Evolutionary conservation across 208 protist genomes (phyloP), one percentile per base, ranked within the genome.

Genomic region (Paratrypanosoma confusum): DNA sequence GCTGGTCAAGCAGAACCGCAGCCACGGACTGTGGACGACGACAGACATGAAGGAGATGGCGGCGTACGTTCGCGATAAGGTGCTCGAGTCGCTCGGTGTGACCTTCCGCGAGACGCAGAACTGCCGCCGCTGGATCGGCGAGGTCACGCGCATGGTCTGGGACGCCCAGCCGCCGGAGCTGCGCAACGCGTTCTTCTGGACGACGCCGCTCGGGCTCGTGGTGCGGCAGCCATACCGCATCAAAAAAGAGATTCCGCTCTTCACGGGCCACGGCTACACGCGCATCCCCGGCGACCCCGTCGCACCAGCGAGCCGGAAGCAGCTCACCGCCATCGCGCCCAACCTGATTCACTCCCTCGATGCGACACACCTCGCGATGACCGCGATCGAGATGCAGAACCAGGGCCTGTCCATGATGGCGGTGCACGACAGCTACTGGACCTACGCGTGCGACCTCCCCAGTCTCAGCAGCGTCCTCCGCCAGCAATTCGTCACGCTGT

Each of bases 261-360:
- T 90, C 57, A 90, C 86, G 0, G 43, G 62, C 6, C 64, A 84
- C 39, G 86, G 86, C 25, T 88, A 77, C 54, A 71, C 71, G 5
- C 57, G 58, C 0, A 57, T 90, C 7, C 73, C 80, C 0, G 80
- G 80, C 6, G 78, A 90, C 53, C 36, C 61, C 21, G 68, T 79
- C 23, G 58, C 77, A 2, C 70, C 80, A 8, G 82, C 86, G 17
- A 86, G 80, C 39, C 63, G 71, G 31, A 93, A 93, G 54, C 81
- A 95, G 63, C 71, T 93, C 10, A 84, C 90, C 2, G 97, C 96
- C 2, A 96, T 99, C 50, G 96, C 97, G 1, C 97, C 97, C 0
- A 99, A 99, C 59, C 96, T 96, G 31, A 95, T 99, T 39, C 97
- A 99, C 78, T 98, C 94, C 0, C 72, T 99, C 3, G 97, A 99